Percentiles rank a stretch among this genome's conserved stretches.
Evolutionary conservation across 306 rosid species (phyloP).

Genomic region (Amphicarpaea edgeworthii): DNA sequence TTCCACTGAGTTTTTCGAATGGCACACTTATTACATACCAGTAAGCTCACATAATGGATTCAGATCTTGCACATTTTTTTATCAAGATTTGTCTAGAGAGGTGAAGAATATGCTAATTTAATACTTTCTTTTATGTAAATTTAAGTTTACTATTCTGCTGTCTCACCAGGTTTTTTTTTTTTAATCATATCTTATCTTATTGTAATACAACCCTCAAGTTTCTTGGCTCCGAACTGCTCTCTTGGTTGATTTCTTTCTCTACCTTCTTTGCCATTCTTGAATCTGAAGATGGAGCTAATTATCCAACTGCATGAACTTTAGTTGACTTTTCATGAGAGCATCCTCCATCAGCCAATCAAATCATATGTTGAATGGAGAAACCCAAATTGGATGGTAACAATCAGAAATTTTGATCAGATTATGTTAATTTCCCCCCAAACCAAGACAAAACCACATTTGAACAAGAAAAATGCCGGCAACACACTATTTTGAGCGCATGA

Average conservation of each 20-base stretch:
- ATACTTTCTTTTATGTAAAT: neutral
- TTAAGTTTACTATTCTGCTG: neutral
- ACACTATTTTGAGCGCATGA: neutral
- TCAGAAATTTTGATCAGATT: neutral
- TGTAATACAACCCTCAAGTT: neutral
- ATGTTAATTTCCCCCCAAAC: neutral
- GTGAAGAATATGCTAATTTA: neutral
- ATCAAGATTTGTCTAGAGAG: neutral
- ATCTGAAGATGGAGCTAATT: neutral
- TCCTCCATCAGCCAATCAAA: neutral
- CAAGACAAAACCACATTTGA: conserved; percentile 11
- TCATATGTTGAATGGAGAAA: neutral
- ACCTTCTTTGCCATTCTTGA: neutral
- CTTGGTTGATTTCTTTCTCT: conserved; percentile 6
- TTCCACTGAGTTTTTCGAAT: neutral
- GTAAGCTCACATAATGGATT: neutral
- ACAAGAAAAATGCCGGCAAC: neutral
- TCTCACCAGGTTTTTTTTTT: neutral
- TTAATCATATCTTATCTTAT: neutral
- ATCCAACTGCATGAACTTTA: conserved; percentile 7
- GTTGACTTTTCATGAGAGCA: neutral
- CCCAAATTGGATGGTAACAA: conserved; percentile 3
- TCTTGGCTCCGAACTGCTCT: neutral
- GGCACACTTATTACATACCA: neutral
- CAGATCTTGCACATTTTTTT: neutral